Evolutionary conservation across 129 eudicot genomes (phyloP).

Genomic region (Ambrosia trifida): DNA sequence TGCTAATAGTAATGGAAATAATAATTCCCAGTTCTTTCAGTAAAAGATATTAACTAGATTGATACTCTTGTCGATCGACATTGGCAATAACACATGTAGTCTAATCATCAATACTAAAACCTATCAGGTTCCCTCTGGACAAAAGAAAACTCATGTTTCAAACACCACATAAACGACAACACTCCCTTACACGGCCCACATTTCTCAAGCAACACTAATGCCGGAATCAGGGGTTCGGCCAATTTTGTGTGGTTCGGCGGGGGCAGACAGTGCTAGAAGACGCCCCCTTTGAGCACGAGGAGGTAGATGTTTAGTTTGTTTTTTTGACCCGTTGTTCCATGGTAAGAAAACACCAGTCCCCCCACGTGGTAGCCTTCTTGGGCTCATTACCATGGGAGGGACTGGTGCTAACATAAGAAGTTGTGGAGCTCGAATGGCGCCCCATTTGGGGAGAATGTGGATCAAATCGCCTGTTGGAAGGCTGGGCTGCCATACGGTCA

Average conservation of each 20-base stretch:
- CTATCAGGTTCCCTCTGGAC: background rate
- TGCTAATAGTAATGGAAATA: background rate
- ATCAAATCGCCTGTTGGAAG: constrained; percentile 27
- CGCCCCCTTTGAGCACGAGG: constrained; percentile 81
- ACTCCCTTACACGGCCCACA: background rate
- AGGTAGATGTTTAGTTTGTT: constrained; percentile 62
- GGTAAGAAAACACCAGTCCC: constrained; percentile 99
- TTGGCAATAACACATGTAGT: background rate
- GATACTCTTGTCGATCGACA: background rate
- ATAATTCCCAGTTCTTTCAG: background rate
- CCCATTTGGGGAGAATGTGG: constrained; percentile 61
- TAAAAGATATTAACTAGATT: background rate
- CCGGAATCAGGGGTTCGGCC: constrained; percentile 52
- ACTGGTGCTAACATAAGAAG: constrained; percentile 67
- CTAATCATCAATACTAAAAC: background rate
- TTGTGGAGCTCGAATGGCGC: constrained; percentile 53
- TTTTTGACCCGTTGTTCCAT: constrained; percentile 59
- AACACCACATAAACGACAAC: background rate
- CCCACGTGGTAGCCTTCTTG: constrained; percentile 55
- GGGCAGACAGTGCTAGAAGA: constrained; percentile 56
- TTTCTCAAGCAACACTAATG: constrained; percentile 17
- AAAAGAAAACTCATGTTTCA: constrained; percentile 2
- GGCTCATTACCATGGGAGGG: constrained; percentile 58
- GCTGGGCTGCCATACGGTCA: constrained; percentile 79
- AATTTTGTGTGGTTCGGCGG: constrained; percentile 38